These are phyloP conservation scores for Mortierella sp. DNA, from an alignment of 371 early-diverging fungal species.

Conservation along the genomic window DNA sequence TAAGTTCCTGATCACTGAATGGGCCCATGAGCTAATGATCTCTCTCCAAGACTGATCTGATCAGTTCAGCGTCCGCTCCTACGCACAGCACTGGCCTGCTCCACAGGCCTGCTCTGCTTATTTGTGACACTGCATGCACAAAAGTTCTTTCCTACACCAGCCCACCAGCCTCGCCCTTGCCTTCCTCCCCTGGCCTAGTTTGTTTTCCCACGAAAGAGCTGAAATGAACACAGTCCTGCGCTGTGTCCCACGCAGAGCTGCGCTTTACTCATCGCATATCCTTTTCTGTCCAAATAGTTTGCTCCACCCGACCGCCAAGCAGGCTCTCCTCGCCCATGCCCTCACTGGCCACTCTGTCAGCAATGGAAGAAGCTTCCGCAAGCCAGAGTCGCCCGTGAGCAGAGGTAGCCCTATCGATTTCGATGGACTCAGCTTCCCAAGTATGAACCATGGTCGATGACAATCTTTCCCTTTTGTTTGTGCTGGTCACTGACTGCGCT, in stretches of 20 bases:
- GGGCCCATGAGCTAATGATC: not conserved
- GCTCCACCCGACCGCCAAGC: conserved; percentile 20
- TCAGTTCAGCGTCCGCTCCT: too few relatives aligned
- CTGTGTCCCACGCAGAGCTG: not conserved
- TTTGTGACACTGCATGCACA: too few relatives aligned
- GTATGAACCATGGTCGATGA: conserved; percentile 17
- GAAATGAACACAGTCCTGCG: not conserved
- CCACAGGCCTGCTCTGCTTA: too few relatives aligned
- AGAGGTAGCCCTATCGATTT: conserved; percentile 38
- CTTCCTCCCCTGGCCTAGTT: not conserved
- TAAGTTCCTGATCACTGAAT: not conserved
- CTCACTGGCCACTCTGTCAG: conserved; percentile 38
- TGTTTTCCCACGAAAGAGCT: conserved; percentile 14
- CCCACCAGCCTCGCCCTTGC: not conserved
- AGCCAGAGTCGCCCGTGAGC: conserved; percentile 31
- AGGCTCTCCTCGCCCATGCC: conserved; percentile 28
- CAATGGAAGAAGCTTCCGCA: conserved; percentile 30
- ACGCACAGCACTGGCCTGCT: too few relatives aligned
- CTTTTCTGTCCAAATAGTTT: conserved; percentile 18
- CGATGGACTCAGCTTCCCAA: conserved; percentile 53
- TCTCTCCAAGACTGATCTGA: not conserved
- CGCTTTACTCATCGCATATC: conserved; percentile 10
- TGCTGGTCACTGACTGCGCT: not conserved
- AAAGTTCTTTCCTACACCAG: too few relatives aligned
- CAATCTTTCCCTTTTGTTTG: conserved; percentile 12